Conservation (phyloP, 2,329 filamentous ascomycete species). For the Ophiognomonia clavigignenti-juglandacearum region DNA sequence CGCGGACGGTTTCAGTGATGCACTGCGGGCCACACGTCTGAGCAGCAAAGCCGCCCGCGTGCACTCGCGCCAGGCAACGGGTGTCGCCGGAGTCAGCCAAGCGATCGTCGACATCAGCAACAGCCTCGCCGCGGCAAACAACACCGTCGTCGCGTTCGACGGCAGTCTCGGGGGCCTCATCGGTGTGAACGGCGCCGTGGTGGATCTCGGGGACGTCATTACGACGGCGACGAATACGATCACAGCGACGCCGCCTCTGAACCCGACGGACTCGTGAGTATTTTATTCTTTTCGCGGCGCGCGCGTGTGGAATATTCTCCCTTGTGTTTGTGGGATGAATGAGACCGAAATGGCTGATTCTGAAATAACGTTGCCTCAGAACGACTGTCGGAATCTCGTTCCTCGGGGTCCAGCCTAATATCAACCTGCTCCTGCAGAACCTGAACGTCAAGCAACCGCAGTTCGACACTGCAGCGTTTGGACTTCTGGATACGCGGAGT, state of each 20-base stretch:
- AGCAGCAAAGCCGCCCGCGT: no score
- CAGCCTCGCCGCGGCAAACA: no score
- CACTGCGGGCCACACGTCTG: no score
- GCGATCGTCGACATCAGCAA: no score
- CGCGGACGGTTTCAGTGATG: no score
- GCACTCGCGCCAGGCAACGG: no score
- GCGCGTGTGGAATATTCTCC: background rate
- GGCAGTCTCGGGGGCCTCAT: background rate
- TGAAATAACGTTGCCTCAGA: background rate
- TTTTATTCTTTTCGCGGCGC: no score
- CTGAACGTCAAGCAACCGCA: background rate
- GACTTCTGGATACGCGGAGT: conserved; percentile 7
- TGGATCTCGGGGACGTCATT: conserved; percentile 1
- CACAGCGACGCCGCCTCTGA: background rate
- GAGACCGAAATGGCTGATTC: background rate
- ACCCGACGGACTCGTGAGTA: conserved; percentile 2
- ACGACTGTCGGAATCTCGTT: conserved; percentile 4
- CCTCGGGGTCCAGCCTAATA: conserved; percentile 3
- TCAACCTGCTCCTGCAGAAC: conserved; percentile 3
- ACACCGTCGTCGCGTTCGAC: conserved; percentile 2
- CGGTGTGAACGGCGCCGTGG: conserved; percentile 5
- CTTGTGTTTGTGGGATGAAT: no score
- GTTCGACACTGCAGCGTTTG: conserved; percentile 1
- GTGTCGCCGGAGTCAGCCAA: no score
- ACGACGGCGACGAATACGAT: background rate